Evolutionary conservation across 139 green algal species (phyloP).

Genomic region (Mychonastes homosphaera): DNA sequence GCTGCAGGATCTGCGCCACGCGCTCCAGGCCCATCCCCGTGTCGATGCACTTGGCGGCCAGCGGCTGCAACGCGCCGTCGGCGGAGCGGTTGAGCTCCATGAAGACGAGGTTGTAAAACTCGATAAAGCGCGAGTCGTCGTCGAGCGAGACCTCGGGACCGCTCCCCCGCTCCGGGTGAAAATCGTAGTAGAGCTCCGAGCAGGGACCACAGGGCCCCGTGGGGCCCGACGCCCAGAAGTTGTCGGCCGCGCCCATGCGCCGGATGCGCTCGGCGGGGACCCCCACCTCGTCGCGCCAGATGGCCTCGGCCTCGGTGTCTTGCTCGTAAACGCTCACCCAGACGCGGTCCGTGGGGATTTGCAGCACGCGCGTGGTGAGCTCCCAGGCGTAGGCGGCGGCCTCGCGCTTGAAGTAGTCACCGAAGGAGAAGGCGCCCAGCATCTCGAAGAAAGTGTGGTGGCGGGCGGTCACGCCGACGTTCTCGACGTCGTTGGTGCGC

Average conservation of each 20-base stretch:
- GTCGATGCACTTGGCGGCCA: constrained; percentile 88
- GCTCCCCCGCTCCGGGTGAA: constrained; percentile 65
- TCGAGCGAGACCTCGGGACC: constrained; percentile 39
- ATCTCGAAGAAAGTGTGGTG: constrained; percentile 98
- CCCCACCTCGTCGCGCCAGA: constrained; percentile 75
- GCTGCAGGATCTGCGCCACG: constrained; percentile 89
- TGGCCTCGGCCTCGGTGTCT: constrained; percentile 69
- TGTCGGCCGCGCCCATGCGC: constrained; percentile 76
- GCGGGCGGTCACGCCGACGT: constrained; percentile 82
- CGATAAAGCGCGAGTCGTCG: constrained; percentile 65
- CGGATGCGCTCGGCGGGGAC: constrained; percentile 63
- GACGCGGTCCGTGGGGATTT: constrained; percentile 56
- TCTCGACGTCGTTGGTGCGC: constrained; percentile 93
- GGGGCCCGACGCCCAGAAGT: constrained; percentile 86
- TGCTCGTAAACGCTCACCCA: constrained; percentile 84
- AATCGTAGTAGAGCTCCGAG: constrained; percentile 95
- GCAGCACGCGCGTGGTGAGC: constrained; percentile 67
- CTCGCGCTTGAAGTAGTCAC: constrained; percentile 90
- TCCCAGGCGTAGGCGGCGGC: constrained; percentile 64
- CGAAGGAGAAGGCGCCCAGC: constrained; percentile 95
- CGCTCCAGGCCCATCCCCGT: constrained; percentile 90
- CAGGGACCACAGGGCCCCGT: constrained; percentile 90
- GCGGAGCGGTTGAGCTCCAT: constrained; percentile 59
- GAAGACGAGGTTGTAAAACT: constrained; percentile 68
- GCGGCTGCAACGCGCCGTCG: constrained; percentile 51